Conservation (phyloP, 805 yeast genomes). For the Candida namnaoensis region DNA sequence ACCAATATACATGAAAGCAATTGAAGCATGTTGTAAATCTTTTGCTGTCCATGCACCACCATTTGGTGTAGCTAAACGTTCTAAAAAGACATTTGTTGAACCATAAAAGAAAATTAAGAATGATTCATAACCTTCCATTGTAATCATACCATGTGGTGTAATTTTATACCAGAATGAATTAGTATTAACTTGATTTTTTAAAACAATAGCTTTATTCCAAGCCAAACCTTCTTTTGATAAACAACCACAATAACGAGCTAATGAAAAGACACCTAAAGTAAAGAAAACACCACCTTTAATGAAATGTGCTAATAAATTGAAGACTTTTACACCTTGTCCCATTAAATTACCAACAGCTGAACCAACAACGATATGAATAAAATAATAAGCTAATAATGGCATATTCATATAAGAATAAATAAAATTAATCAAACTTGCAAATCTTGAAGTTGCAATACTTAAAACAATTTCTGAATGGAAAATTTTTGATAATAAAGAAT, state of each 20-base stretch:
- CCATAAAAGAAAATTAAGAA: conserved; percentile 83
- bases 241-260: conserved; percentile 84
- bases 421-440: conserved; percentile 18
- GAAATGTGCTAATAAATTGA: conserved; percentile 87
- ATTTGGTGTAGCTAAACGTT: conserved; percentile 61
- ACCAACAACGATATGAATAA: conserved; percentile 46
- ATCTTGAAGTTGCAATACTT: conserved; percentile 10
- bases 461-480: conserved; percentile 22
- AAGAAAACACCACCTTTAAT: conserved; percentile 93
- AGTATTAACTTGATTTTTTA: conserved; percentile 17
- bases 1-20: conserved; percentile 88
- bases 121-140: conserved; percentile 84
- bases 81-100: conserved; percentile 79
- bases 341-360: conserved; percentile 46
- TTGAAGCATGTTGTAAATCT: conserved; percentile 83
- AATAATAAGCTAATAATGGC: conserved; percentile 53
- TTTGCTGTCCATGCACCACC: conserved; percentile 87
- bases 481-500: conserved; percentile 23
- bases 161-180: conserved; percentile 18
- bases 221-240: conserved; percentile 76
- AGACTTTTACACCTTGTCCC: conserved; percentile 61
- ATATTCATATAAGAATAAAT: conserved; percentile 49
- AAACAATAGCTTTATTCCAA: conserved; percentile 57
- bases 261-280: conserved; percentile 63
- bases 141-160: conserved; percentile 37